Percentiles rank a stretch among this genome's conserved stretches.
Conservation (phyloP, 2,329 filamentous ascomycete genomes). For the Colletotrichum sansevieriae region DNA sequence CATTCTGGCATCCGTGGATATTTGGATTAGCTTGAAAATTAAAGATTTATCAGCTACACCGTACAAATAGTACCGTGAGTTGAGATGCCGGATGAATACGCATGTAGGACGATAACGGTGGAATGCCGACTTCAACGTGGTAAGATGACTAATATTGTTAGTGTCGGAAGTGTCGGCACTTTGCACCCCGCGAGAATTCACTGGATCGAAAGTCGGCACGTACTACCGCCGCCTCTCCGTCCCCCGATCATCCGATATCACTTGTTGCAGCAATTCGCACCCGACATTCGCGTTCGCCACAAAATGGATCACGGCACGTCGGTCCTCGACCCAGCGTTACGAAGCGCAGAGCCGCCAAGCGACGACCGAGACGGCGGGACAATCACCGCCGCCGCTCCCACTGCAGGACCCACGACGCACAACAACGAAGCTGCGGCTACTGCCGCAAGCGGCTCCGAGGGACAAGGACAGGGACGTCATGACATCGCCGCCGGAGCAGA, state of each 20-base stretch:
- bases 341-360: slow-evolving; percentile 19
- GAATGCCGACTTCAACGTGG: background rate
- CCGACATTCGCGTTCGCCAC: slow-evolving; percentile 3
- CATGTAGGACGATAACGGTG: no score
- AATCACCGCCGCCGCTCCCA: background rate
- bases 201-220: slow-evolving; percentile 34
- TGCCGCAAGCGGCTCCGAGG: slow-evolving; percentile 16
- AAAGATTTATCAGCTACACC: background rate
- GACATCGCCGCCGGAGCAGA: slow-evolving; percentile 4
- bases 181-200: slow-evolving; percentile 10
- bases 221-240: slow-evolving; percentile 36
- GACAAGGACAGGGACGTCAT: slow-evolving; percentile 25
- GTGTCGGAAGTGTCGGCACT: slow-evolving; percentile 39
- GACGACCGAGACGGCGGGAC: slow-evolving; percentile 5
- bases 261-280: slow-evolving; percentile 16
- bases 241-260: slow-evolving; percentile 37
- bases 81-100: no score
- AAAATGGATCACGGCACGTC: slow-evolving; percentile 35
- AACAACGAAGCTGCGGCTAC: slow-evolving; percentile 17
- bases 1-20: slow-evolving; percentile 10
- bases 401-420: slow-evolving; percentile 8
- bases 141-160: slow-evolving; percentile 31
- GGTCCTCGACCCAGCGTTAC: slow-evolving; percentile 40
- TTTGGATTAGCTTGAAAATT: slow-evolving; percentile 3
- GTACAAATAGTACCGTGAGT: no score